Percentiles rank a stretch among this genome's conserved stretches.
phyloP scores from a whole-genome alignment of 257 asterid species.

The Solanum bulbocastanum region DNA sequence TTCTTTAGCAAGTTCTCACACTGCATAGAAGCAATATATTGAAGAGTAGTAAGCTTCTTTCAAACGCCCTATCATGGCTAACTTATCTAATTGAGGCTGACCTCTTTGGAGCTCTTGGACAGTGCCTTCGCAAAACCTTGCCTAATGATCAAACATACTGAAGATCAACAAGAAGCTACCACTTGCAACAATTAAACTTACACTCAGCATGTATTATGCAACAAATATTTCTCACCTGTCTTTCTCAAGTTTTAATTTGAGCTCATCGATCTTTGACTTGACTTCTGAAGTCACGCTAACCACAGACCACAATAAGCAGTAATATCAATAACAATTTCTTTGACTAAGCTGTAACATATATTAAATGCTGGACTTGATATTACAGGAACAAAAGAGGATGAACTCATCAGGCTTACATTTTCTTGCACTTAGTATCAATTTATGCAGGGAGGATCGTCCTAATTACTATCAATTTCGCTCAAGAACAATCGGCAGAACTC shows the following conservation, averaged over 20 bases:
- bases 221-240: slow-evolving; percentile 55
- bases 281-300: slow-evolving; percentile 72
- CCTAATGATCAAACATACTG: slow-evolving; percentile 37
- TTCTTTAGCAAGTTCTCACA: slow-evolving; percentile 70
- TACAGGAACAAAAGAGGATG: not conserved
- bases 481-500: not conserved
- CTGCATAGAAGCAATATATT: slow-evolving; percentile 36
- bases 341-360: not conserved
- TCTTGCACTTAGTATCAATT: not conserved
- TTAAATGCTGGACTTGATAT: not conserved
- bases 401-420: not conserved
- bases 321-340: not conserved
- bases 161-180: slow-evolving; percentile 3
- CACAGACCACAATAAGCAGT: not conserved
- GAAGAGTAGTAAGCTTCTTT: slow-evolving; percentile 6
- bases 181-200: not conserved
- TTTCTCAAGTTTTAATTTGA: slow-evolving; percentile 73
- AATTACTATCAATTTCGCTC: not conserved
- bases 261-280: slow-evolving; percentile 58
- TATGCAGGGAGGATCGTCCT: not conserved
- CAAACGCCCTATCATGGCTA: not conserved
- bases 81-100: slow-evolving; percentile 11
- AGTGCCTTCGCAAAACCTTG: slow-evolving; percentile 74
- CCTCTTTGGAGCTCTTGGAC: slow-evolving; percentile 92
- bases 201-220: not conserved